Evolutionary conservation across 805 yeast genomes (phyloP).

Genomic region (Candida saitoana): DNA sequence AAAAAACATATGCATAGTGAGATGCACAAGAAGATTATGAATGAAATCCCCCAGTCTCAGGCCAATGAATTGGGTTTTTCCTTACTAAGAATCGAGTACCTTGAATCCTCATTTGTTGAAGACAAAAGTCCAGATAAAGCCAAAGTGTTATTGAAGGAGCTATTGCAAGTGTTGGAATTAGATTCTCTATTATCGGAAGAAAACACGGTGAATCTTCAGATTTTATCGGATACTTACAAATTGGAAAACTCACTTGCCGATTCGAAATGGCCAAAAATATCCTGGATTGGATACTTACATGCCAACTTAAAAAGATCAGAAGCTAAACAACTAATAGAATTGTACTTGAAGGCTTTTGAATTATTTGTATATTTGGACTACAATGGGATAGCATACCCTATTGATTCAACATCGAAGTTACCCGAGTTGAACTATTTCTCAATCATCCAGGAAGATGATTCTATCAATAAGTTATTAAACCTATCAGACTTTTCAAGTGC

Average conservation of each 20-base stretch:
- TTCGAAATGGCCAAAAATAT: slow-evolving; percentile 32
- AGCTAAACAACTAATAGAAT: slow-evolving; percentile 21
- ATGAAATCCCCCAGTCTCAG: slow-evolving; percentile 21
- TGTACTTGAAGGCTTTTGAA: slow-evolving; percentile 34
- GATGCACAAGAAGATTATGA: slow-evolving; percentile 28
- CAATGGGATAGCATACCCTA: neutral
- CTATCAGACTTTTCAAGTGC: slow-evolving; percentile 31
- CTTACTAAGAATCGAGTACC: slow-evolving; percentile 29
- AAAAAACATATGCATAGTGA: slow-evolving; percentile 20
- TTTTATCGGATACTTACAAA: slow-evolving; percentile 24
- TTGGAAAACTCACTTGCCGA: slow-evolving; percentile 26
- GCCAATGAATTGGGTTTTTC: slow-evolving; percentile 21
- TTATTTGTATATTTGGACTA: slow-evolving; percentile 14
- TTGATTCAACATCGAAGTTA: slow-evolving; percentile 2
- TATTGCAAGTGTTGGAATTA: slow-evolving; percentile 17
- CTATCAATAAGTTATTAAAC: slow-evolving; percentile 13
- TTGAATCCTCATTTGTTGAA: slow-evolving; percentile 28
- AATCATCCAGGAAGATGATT: slow-evolving; percentile 3
- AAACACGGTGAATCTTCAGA: slow-evolving; percentile 19
- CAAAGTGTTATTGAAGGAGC: slow-evolving; percentile 25
- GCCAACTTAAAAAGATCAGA: slow-evolving; percentile 23
- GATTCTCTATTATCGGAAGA: slow-evolving; percentile 13
- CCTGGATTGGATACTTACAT: slow-evolving; percentile 35
- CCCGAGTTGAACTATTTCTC: slow-evolving; percentile 1
- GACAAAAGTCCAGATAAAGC: slow-evolving; percentile 9